These are phyloP conservation scores for Celoporthe dispersa DNA, from an alignment of 2,329 filamentous ascomycete species.

Conservation along the genomic window DNA sequence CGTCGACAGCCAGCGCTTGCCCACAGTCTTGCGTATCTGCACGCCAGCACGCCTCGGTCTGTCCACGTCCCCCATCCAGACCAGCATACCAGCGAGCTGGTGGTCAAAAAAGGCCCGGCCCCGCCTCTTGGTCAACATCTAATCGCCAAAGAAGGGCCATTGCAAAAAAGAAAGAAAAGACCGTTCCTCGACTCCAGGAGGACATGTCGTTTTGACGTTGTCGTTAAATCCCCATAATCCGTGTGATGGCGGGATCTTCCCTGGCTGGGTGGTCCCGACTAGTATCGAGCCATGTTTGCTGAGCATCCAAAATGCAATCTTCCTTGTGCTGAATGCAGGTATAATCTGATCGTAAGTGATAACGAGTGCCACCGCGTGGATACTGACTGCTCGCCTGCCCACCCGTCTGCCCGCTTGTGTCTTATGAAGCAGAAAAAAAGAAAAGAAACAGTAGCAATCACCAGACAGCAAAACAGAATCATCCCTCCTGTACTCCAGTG, in stretches of 20 bases:
- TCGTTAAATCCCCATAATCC: background rate
- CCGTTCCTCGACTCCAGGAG: background rate
- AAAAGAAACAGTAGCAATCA: background rate
- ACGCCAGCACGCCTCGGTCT: background rate
- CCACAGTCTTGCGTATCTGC: too few species aligned
- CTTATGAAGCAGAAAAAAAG: background rate
- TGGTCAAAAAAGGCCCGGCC: background rate
- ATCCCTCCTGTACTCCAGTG: background rate
- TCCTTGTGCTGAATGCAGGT: background rate
- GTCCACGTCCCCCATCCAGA: background rate
- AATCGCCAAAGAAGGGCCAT: background rate
- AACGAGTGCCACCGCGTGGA: background rate
- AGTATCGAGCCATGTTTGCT: background rate
- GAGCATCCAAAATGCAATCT: background rate
- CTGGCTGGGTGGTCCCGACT: background rate
- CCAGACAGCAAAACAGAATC: background rate
- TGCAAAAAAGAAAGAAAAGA: background rate
- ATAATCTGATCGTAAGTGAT: background rate
- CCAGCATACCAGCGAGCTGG: background rate
- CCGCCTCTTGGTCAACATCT: background rate
- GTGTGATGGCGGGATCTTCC: background rate
- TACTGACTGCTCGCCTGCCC: conserved; percentile 6
- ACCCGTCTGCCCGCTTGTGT: conserved; percentile 1
- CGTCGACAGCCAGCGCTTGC: too few species aligned
- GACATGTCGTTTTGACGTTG: background rate